Percentiles rank a stretch among this genome's conserved stretches.
Conservation (phyloP, 2,329 filamentous ascomycete species). For the Epichloe elymi region DNA sequence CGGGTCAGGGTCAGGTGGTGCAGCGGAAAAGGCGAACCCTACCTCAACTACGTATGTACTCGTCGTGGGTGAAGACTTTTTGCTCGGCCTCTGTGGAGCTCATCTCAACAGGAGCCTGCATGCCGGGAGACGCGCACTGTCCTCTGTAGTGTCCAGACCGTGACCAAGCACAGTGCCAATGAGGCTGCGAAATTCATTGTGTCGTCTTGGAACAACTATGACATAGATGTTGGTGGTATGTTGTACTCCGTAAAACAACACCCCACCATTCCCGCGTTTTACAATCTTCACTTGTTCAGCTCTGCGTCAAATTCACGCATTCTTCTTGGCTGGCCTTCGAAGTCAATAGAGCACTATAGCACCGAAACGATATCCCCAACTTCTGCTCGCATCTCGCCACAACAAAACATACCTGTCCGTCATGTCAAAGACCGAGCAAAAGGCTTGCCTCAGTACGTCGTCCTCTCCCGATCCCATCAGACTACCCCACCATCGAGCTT, state of each 20-base stretch:
- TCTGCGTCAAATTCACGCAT: conserved; percentile 5
- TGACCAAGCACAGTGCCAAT: not conserved
- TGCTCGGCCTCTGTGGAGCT: too few relatives aligned
- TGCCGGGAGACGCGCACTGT: not conserved
- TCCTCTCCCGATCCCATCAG: conserved; percentile 18
- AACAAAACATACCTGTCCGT: conserved; percentile 11
- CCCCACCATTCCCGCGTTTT: conserved; percentile 2
- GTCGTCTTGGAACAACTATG: not conserved
- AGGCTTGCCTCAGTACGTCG: conserved; percentile 49
- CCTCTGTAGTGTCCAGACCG: rapidly evolving
- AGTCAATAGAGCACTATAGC: conserved; percentile 1
- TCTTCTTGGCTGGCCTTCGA: not conserved
- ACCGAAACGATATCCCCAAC: not conserved
- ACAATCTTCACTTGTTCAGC: not conserved
- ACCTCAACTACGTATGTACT: too few relatives aligned
- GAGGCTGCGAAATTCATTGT: not conserved
- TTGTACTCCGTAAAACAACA: not conserved
- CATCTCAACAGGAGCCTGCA: too few relatives aligned
- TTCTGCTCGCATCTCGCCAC: not conserved
- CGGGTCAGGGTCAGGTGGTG: not conserved
- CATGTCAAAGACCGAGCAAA: conserved; percentile 44
- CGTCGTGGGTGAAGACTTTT: too few relatives aligned
- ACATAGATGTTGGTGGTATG: not conserved
- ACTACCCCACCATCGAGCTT: conserved; percentile 10
- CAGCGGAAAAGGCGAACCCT: not conserved